A percentile compares a stretch with the other conserved stretches of the same genome.
phyloP scores from a whole-genome alignment of 2,329 filamentous ascomycete species.

The Penicillium brevicompactum region DNA sequence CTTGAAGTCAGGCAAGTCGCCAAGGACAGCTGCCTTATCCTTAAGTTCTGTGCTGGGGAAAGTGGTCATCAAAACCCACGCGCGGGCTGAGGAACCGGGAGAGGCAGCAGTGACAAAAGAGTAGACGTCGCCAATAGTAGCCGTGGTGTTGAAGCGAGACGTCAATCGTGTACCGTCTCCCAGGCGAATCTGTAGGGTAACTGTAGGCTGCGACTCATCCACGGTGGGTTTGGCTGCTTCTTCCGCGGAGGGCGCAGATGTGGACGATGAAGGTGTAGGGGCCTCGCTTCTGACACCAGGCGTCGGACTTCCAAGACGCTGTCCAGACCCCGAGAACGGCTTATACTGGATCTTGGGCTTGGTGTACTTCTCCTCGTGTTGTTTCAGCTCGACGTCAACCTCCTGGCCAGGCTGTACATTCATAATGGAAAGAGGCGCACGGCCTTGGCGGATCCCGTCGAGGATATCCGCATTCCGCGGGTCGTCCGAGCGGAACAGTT shows the following conservation, averaged over 20 bases:
- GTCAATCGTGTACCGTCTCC: slow-evolving; percentile 64
- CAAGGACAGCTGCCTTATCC: slow-evolving; percentile 53
- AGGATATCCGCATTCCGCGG: slow-evolving; percentile 64
- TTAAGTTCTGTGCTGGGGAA: slow-evolving; percentile 65
- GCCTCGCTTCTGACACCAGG: slow-evolving; percentile 51
- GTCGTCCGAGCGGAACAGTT: slow-evolving; percentile 64
- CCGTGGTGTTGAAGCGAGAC: slow-evolving; percentile 65
- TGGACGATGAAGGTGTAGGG: slow-evolving; percentile 31
- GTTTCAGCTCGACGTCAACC: slow-evolving; percentile 66
- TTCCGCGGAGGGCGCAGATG: slow-evolving; percentile 20
- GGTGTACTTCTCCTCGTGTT: slow-evolving; percentile 65
- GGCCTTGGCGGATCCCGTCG: slow-evolving; percentile 64
- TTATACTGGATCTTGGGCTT: slow-evolving; percentile 66
- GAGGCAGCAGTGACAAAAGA: slow-evolving; percentile 60
- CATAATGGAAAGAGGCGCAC: slow-evolving; percentile 64
- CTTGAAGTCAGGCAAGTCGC: slow-evolving; percentile 53
- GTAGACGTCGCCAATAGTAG: slow-evolving; percentile 67
- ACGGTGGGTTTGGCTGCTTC: slow-evolving; percentile 49
- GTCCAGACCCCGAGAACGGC: slow-evolving; percentile 62
- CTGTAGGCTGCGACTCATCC: slow-evolving; percentile 59
- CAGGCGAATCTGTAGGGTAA: slow-evolving; percentile 64
- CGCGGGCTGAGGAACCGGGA: slow-evolving; percentile 50
- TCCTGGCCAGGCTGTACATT: slow-evolving; percentile 65
- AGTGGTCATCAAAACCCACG: slow-evolving; percentile 66
- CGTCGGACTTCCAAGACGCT: slow-evolving; percentile 65